Evolutionary conservation across 108 stramenopile species (phyloP), one percentile per base, ranked within the genome.

Genomic region (Aurantiochytrium sp.): DNA sequence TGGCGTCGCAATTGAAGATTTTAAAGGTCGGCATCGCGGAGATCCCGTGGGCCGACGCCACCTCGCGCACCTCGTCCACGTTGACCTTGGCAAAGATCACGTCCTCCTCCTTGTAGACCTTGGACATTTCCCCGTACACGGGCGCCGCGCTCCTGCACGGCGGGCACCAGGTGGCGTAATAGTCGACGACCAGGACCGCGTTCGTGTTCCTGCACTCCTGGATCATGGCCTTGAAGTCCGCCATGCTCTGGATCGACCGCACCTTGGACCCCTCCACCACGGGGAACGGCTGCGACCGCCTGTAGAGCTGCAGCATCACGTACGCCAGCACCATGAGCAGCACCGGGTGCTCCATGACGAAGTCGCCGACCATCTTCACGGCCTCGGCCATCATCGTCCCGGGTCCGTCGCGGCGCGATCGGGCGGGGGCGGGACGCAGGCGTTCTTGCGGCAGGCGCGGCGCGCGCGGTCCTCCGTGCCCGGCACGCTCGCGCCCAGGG

Each of bases 21-120:
- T 88, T 88, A 52, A 88, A 88, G 15, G 88, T 88, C 5, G 88
- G 88, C 88, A 88, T 88, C n/a, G 88, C 85, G 22, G 24, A 4
- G 41, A 88, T 85, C 22, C 85, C 85, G 12, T 86, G 54, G n/a
- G 54, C 36, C 30, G 8, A 21, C 30, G 88, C 88, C 15, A 88
- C 45, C 32, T 85, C 85, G 0, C 53, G 15, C 4, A 19, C 42
- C 54, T 85, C 86, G 42, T 88, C 88, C 32, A 88, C 88, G 48
- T 88, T 55, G 53, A 55, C 54, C 55, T 88, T 88, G 55, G 68
- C 34, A n/a, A 88, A 88, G 1, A 30, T 34, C 39, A 85, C 88
- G 54, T 85, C 85, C 52, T 88, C 85, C 45, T 81, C 73, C 73
- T 81, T 81, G 73, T 81, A 81, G 2, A 81, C 39, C 55, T 85